Evolutionary conservation across 345 rosid species (phyloP).

Genomic region (Heritiera fomes): DNA sequence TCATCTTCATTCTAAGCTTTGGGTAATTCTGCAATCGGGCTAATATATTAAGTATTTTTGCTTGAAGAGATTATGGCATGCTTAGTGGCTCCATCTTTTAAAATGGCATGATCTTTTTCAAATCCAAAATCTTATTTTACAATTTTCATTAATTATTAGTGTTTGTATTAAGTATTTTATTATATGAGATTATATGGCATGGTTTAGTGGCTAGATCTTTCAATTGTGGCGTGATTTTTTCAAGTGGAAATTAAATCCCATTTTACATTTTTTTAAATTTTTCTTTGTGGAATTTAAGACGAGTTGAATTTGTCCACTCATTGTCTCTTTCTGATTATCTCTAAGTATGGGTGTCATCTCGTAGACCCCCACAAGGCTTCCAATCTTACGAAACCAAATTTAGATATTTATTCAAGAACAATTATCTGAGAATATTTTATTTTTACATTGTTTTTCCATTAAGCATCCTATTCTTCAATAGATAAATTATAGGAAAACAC

Average conservation of each 20-base stretch:
- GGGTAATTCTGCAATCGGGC: not conserved
- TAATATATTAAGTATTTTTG: not conserved
- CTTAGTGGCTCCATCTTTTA: not conserved
- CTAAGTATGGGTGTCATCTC: not conserved
- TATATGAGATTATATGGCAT: not conserved
- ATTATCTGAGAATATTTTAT: not conserved
- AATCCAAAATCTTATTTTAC: not conserved
- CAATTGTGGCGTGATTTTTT: not conserved
- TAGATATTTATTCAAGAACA: conserved; percentile 7
- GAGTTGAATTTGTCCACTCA: conserved; percentile 26
- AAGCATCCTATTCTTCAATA: conserved; percentile 7
- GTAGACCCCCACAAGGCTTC: not conserved
- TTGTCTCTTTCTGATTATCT: not conserved
- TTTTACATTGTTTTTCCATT: not conserved
- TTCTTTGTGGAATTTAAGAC: conserved; percentile 15
- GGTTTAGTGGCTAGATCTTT: not conserved
- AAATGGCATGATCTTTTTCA: not conserved
- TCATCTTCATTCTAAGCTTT: not conserved
- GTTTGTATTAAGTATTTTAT: not conserved
- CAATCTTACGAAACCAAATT: not conserved
- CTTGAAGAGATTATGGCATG: conserved; percentile 7
- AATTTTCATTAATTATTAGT: not conserved
- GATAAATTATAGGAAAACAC: not conserved
- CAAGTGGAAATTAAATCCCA: not conserved
- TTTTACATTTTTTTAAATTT: not conserved